Base-by-base conservation (phyloP, 2,329 filamentous ascomycete species). In the Neocatenulostroma microsporum region DNA sequence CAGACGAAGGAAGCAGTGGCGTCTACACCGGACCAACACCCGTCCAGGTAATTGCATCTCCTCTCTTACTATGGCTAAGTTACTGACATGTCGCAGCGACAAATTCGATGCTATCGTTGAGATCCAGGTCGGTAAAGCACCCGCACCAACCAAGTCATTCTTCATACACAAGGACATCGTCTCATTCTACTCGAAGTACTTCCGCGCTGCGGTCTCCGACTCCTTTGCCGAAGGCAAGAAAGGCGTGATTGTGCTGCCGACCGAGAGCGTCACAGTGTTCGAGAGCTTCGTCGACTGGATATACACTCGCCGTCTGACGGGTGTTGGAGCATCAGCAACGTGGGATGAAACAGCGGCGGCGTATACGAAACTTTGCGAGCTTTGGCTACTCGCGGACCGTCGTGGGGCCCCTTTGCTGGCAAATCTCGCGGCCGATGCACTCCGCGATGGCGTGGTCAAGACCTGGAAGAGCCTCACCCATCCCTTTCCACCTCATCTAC, bases 81-180 rank as follows among this genome's bases (percentile, higher is more conserved):
- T n/a, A 24, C 17, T 27, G 21, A 35, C 33, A 14, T 15, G 17
- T 8, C 20, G 7, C 23, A 35, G 33, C 11, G 24, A 35, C 14
- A 12, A 24, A 11, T 34, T 12, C 21, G 82, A 86, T 45, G 74
- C 64, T 51, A 70, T 77, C 55, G 17, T 39, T 18, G 17, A 21
- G 3, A 21, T 42, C 13, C 21, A 31, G 14, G 41, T 46, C 15
- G 43, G 43, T 10, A 21, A 25, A n/a, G 27, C 28, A 8, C 14
- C 8, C 19, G 24, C 24, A 21, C 11, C n/a, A 27, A 21, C 34
- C 14, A 26, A 21, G 3, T 28, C 29, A 18, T 49, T 47, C 30
- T 17, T 26, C 21, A 21, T 45, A 7, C 41, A 52, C 39, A 39
- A 36, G 13, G 44, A 32, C 5, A 28, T 52, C 7, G 13, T 48